phyloP scores from a whole-genome alignment of 2,329 filamentous ascomycete species.

The Exserohilum rostratum region DNA sequence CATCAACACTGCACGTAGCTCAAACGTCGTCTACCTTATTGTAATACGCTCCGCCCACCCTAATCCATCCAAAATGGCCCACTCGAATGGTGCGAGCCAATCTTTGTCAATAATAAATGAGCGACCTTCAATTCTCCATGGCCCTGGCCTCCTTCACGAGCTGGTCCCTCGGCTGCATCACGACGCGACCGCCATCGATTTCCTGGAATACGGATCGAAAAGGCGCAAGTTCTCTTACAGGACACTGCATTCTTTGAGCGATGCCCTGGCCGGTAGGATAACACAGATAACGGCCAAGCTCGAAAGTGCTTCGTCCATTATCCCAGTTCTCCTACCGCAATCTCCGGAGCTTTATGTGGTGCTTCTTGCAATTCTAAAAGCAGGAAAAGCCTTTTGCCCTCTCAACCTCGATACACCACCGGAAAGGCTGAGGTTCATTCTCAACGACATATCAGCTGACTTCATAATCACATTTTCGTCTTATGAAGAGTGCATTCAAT shows the following conservation, averaged over 20 bases:
- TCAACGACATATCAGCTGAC: conserved; percentile 74
- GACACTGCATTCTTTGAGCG: conserved; percentile 65
- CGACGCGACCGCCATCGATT: conserved; percentile 65
- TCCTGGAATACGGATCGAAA: conserved; percentile 57
- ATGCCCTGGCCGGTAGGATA: conserved; percentile 58
- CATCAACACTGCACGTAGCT: neutral
- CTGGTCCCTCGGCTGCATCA: conserved; percentile 60
- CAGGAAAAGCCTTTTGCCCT: conserved; percentile 85
- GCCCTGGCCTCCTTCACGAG: conserved; percentile 65
- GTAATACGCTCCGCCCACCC: neutral
- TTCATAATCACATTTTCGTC: conserved; percentile 69
- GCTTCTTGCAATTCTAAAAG: conserved; percentile 77
- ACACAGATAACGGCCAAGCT: conserved; percentile 24
- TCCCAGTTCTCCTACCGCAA: conserved; percentile 81
- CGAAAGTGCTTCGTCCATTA: conserved; percentile 54
- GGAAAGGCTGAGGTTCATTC: conserved; percentile 79
- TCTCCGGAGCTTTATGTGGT: conserved; percentile 78
- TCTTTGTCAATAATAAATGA: conserved; percentile 60
- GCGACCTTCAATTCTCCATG: conserved; percentile 58
- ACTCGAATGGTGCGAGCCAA: conserved; percentile 10
- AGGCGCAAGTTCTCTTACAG: conserved; percentile 63
- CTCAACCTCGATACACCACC: conserved; percentile 77
- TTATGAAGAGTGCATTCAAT: conserved; percentile 50
- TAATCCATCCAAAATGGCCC: conserved; percentile 32
- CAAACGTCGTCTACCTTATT: neutral